Conservation (phyloP, 768 basidiomycete genomes). For the Termitomyces sp. region DNA sequence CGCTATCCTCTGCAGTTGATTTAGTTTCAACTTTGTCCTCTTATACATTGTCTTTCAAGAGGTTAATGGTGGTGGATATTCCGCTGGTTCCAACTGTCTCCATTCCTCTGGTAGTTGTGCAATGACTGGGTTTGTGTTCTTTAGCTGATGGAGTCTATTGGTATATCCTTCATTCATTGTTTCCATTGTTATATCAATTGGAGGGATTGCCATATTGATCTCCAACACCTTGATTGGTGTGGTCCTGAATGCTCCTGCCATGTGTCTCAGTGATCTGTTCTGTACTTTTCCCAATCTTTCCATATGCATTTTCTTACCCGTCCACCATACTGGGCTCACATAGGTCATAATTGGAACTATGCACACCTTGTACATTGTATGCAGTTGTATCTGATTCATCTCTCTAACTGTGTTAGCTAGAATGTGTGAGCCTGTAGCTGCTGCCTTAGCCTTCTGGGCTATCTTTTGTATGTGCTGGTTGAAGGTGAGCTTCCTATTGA, state of each 20-base stretch:
- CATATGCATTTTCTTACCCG: background rate
- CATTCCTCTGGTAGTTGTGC: background rate
- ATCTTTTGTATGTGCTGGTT: background rate
- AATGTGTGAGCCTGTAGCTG: too few species aligned
- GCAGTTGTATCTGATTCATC: background rate
- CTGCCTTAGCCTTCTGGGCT: too few species aligned
- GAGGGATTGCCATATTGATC: background rate
- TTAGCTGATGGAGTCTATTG: background rate
- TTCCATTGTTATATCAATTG: background rate
- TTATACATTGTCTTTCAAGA: too few species aligned
- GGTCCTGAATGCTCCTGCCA: too few species aligned
- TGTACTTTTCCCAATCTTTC: background rate
- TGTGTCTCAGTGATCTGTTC: background rate
- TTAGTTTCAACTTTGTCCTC: too few species aligned
- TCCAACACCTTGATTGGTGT: too few species aligned
- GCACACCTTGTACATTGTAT: background rate
- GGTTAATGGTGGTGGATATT: background rate
- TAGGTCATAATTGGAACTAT: background rate
- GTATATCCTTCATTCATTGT: background rate
- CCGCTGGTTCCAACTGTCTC: background rate
- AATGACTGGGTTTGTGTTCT: background rate
- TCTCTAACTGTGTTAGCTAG: too few species aligned
- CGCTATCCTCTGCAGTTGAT: too few species aligned
- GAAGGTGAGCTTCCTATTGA: background rate
- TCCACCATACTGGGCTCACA: too few species aligned